A percentile compares a stretch with the other conserved stretches of the same genome.
Conservation (phyloP, 768 basidiomycete genomes). For the Agaricus sinodeliciosus region DNA sequence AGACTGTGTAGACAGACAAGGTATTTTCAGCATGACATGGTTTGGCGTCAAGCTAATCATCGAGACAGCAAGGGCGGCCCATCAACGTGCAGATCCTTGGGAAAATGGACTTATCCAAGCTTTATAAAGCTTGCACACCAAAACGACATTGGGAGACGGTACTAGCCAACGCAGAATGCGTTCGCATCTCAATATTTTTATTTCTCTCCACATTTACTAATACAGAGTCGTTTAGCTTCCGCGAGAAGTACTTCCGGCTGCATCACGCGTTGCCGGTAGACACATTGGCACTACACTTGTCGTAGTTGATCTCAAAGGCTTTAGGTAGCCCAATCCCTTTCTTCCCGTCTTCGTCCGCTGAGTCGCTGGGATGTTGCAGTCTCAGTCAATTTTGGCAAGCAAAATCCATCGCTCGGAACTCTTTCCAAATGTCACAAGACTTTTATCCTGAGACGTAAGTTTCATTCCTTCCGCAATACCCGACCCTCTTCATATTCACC, state of each 20-base stretch:
- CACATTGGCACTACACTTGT: slow-evolving; percentile 48
- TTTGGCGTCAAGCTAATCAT: background rate
- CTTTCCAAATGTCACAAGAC: slow-evolving; percentile 73
- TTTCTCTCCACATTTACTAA: background rate
- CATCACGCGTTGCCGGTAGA: slow-evolving; percentile 46
- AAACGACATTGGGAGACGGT: slow-evolving; percentile 59
- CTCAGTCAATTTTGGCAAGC: slow-evolving; percentile 72
- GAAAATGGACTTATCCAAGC: slow-evolving; percentile 47
- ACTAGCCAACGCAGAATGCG: slow-evolving; percentile 58
- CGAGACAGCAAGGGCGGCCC: slow-evolving; percentile 57
- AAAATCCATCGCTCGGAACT: slow-evolving; percentile 51
- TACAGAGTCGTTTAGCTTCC: slow-evolving; percentile 28
- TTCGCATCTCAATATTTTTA: slow-evolving; percentile 15
- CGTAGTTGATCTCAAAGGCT: slow-evolving; percentile 66
- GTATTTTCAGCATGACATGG: slow-evolving; percentile 22
- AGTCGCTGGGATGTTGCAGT: slow-evolving; percentile 25
- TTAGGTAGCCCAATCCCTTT: slow-evolving; percentile 32
- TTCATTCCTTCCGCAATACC: background rate
- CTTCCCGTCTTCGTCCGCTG: background rate
- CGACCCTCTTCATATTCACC: background rate
- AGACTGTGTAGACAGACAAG: slow-evolving; percentile 57
- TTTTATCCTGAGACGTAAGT: slow-evolving; percentile 69
- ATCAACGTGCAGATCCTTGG: slow-evolving; percentile 63
- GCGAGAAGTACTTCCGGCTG: slow-evolving; percentile 63
- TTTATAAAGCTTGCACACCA: slow-evolving; percentile 52